Evolutionary conservation across 2,329 filamentous ascomycete genomes (phyloP).

Genomic region (Bipolaris sorokiniana): DNA sequence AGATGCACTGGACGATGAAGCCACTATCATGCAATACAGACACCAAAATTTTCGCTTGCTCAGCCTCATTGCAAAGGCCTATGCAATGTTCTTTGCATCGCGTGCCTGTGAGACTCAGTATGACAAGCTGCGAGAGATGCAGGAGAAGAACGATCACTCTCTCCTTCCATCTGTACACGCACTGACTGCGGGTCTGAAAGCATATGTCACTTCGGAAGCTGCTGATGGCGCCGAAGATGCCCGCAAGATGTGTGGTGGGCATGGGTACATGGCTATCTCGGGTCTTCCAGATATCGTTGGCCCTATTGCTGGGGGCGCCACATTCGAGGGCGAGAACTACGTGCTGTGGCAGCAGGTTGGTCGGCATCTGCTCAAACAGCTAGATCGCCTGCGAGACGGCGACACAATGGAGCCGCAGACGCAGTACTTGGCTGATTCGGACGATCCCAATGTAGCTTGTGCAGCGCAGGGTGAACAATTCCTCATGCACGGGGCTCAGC

Average conservation of each 20-base stretch:
- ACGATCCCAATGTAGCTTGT: conserved; percentile 3
- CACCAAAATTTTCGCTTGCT: conserved; percentile 27
- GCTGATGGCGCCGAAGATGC: conserved; percentile 52
- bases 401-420: neutral
- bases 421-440: conserved; percentile 4
- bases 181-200: conserved; percentile 50
- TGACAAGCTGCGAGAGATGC: conserved; percentile 7
- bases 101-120: conserved; percentile 8
- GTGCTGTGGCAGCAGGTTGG: conserved; percentile 51
- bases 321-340: conserved; percentile 53
- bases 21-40: conserved; percentile 20
- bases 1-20: conserved; percentile 7
- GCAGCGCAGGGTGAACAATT: conserved; percentile 13
- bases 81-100: conserved; percentile 27
- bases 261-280: conserved; percentile 47
- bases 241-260: conserved; percentile 48
- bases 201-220: conserved; percentile 56
- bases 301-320: conserved; percentile 33
- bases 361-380: conserved; percentile 38
- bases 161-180: conserved; percentile 38
- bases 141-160: conserved; percentile 7
- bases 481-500: conserved; percentile 23
- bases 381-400: conserved; percentile 13
- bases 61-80: conserved; percentile 22
- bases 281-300: conserved; percentile 43